These are phyloP conservation scores for Saksenaea oblongispora DNA, from an alignment of 371 early-diverging fungal genomes.

Conservation along the genomic window DNA sequence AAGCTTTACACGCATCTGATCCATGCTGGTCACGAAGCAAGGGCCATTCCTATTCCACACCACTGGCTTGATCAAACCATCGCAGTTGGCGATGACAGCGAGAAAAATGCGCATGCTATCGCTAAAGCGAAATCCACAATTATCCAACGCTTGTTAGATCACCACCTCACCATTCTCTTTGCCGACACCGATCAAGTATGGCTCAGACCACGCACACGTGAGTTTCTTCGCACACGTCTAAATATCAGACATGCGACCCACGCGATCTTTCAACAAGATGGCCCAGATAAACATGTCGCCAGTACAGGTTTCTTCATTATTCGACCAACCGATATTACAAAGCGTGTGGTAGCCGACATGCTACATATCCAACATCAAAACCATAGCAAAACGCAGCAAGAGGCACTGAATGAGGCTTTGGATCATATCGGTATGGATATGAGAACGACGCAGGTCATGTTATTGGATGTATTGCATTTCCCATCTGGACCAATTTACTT, in stretches of 20 bases:
- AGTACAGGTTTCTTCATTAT: constrained; percentile 47
- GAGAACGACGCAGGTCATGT: constrained; percentile 26
- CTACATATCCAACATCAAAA: constrained; percentile 34
- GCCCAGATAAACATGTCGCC: constrained; percentile 28
- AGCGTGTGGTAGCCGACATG: constrained; percentile 35
- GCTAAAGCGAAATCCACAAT: constrained; percentile 38
- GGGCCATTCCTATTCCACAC: constrained; percentile 20
- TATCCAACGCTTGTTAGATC: constrained; percentile 41
- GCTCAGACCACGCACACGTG: constrained; percentile 35
- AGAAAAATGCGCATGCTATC: constrained; percentile 1
- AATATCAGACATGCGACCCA: constrained; percentile 38
- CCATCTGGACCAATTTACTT: constrained; percentile 46
- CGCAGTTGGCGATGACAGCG: constrained; percentile 13
- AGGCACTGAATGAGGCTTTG: constrained; percentile 42
- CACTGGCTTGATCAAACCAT: constrained; percentile 26
- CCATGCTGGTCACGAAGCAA: constrained; percentile 22
- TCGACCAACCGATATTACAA: constrained; percentile 33
- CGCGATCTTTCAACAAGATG: constrained; percentile 44
- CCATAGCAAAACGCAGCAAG: constrained; percentile 34
- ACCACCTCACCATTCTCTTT: constrained; percentile 40
- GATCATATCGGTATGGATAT: constrained; percentile 28
- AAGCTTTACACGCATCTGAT: constrained; percentile 18
- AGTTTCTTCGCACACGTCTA: constrained; percentile 27
- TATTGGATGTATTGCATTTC: constrained; percentile 41
- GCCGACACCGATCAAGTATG: constrained; percentile 47